Percentiles rank a stretch among this genome's conserved stretches.
phyloP scores from a whole-genome alignment of 495 filamentous ascomycete genomes.

The Aspergillus affinis region DNA sequence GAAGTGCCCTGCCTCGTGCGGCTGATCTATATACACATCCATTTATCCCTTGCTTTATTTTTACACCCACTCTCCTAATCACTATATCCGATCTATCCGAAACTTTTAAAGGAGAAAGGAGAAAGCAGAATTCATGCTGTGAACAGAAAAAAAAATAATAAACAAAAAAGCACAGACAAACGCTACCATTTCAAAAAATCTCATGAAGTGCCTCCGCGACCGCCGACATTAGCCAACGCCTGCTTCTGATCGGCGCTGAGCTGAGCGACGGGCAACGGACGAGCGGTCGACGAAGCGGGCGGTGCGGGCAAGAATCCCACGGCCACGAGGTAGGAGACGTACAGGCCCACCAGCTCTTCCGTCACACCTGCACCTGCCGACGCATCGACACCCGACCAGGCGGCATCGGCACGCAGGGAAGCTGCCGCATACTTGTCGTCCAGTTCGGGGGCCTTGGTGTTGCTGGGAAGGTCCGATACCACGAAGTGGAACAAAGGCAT shows the following conservation, averaged over 20 bases:
- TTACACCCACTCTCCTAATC: neutral
- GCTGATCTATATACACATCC: constrained; percentile 6
- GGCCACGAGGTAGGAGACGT: constrained; percentile 68
- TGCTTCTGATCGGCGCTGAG: constrained; percentile 53
- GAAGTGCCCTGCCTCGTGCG: neutral
- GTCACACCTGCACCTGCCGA: constrained; percentile 62
- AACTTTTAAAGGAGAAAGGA: constrained; percentile 5
- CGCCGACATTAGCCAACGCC: constrained; percentile 48
- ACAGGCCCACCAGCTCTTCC: constrained; percentile 69
- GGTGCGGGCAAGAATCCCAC: constrained; percentile 69
- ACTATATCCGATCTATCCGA: neutral
- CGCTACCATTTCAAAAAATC: neutral
- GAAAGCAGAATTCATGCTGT: constrained; percentile 4
- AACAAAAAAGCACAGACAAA: constrained; percentile 5
- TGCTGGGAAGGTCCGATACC: constrained; percentile 71
- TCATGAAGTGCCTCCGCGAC: constrained; percentile 43
- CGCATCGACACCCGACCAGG: constrained; percentile 63
- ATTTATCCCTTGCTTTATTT: neutral
- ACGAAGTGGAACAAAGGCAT: constrained; percentile 89
- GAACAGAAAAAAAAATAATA: constrained; percentile 7
- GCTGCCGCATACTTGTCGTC: constrained; percentile 70
- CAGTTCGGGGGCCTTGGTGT: constrained; percentile 77
- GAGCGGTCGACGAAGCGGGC: constrained; percentile 39
- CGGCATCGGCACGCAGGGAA: constrained; percentile 60
- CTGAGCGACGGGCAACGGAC: constrained; percentile 43